Conservation (phyloP, 1,284 basidiomycete species). For the Ceratobasidium sp. region DNA sequence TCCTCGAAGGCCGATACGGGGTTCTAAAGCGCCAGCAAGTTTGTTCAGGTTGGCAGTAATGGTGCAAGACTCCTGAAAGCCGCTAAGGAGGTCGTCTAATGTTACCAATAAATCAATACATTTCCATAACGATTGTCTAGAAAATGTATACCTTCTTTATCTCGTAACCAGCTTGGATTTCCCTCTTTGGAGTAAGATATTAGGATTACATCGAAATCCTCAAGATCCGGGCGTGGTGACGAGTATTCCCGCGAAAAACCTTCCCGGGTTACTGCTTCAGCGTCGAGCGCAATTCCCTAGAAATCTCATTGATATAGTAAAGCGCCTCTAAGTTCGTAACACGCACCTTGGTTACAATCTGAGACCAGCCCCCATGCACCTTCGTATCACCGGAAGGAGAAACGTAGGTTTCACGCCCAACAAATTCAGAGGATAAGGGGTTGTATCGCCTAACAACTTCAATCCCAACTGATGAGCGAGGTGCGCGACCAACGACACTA, state of each 20-base stretch:
- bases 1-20: slow-evolving; percentile 15
- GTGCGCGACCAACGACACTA: slow-evolving; percentile 42
- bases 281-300: slow-evolving; percentile 33
- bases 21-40: slow-evolving; percentile 24
- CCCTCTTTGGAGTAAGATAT: slow-evolving; percentile 21
- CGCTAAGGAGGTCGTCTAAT: not conserved
- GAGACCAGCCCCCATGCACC: slow-evolving; percentile 19
- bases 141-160: not conserved
- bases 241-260: not conserved
- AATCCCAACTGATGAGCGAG: slow-evolving; percentile 38
- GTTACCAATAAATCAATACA: not conserved
- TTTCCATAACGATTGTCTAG: not conserved
- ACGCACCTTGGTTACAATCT: slow-evolving; percentile 28
- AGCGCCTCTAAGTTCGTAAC: no score
- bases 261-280: slow-evolving; percentile 4
- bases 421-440: not conserved
- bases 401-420: slow-evolving; percentile 10
- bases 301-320: not conserved
- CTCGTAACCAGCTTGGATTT: slow-evolving; percentile 5
- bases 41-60: slow-evolving; percentile 31
- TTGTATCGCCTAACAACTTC: not conserved
- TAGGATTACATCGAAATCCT: slow-evolving; percentile 22
- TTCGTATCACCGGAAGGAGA: not conserved
- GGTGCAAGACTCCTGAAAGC: slow-evolving; percentile 10
- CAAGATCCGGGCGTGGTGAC: slow-evolving; percentile 26